Evolutionary conservation across 2,329 filamentous ascomycete genomes (phyloP), one percentile per base, ranked within the genome.

Genomic region (Cladosporium sp.): DNA sequence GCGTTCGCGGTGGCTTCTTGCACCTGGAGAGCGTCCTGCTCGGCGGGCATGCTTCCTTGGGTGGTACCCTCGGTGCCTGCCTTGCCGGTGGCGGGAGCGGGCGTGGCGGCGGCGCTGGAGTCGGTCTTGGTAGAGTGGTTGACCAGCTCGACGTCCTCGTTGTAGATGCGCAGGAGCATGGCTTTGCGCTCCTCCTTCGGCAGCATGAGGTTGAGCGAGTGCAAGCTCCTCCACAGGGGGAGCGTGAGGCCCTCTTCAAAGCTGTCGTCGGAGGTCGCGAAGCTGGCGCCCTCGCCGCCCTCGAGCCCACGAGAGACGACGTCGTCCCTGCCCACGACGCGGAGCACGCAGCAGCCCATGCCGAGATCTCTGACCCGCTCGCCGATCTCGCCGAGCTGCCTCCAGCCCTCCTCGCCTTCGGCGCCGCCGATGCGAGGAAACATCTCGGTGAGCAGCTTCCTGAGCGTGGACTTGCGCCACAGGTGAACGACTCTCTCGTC

Each of bases 161-260:
- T 95, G 74, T 86, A 98, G 56, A 98, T 77, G 18, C 93, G 80
- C 58, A 97, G 77, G 61, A 97, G 74, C 89, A 97, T 95, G 1
- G 93, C 93, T 19, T 71, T 85, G 13, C 93, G 83, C 60, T 98
- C 93, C 69, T 98, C 93, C 75, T 98, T 98, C 46, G 93, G 92
- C 65, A 98, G 77, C 93, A 98, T 98, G 50, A 98, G 81, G 69
- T 98, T 98, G 54, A 97, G 78, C 16, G 87, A 92, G 62, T 91
- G 85, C 56, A 95, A 81, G 67, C 90, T 95, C 72, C 95, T 86
- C 93, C 93, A 98, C 28, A 98, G 75, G 3, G 93, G 93, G 14
- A 98, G 78, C 1, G 92, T 87, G 82, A 96, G 89, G 22, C 82
- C 77, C 74, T 97, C 92, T 65, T 72, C 74, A 58, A 84, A 79